A percentile compares a stretch with the other conserved stretches of the same genome.
Evolutionary conservation across 345 rosid species (phyloP).

Genomic region (Trapa bicornis): DNA sequence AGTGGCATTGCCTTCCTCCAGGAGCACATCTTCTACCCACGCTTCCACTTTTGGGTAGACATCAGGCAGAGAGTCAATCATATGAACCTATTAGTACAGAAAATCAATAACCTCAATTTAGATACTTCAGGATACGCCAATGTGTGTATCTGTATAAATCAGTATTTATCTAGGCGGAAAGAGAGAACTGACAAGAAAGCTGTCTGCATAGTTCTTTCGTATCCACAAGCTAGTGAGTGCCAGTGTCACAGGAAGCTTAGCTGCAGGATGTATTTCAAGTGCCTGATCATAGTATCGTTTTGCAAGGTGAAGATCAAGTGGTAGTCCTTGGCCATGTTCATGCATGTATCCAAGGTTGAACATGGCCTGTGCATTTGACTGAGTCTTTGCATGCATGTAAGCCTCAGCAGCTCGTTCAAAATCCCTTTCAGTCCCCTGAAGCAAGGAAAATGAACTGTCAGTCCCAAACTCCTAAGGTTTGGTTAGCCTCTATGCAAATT

Average conservation of each 20-base stretch:
- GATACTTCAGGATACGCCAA: not conserved
- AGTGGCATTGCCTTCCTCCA: conserved; percentile 98
- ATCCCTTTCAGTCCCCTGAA: conserved; percentile 84
- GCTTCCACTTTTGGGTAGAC: conserved; percentile 78
- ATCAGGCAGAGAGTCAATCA: conserved; percentile 79
- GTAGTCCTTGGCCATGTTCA: conserved; percentile 96
- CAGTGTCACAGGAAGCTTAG: conserved; percentile 79
- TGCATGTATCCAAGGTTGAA: conserved; percentile 99
- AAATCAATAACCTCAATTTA: not conserved
- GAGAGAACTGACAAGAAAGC: conserved; percentile 49
- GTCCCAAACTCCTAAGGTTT: not conserved
- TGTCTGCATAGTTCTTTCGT: conserved; percentile 64
- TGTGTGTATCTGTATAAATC: not conserved
- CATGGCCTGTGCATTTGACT: conserved; percentile 91
- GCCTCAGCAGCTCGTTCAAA: conserved; percentile 96
- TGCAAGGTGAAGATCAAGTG: conserved; percentile 86
- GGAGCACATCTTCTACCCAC: conserved; percentile 76
- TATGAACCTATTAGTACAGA: conserved; percentile 27
- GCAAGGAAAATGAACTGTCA: not conserved
- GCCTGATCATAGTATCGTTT: conserved; percentile 97
- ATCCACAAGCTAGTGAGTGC: conserved; percentile 86
- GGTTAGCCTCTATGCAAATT: not conserved
- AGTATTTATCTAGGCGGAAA: not conserved
- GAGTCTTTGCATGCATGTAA: conserved; percentile 91
- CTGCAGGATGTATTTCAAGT: conserved; percentile 57